A percentile compares a stretch with the other conserved stretches of the same genome.
phyloP scores from a whole-genome alignment of 306 rosid genomes.

The Chamaecrista fasciculata region DNA sequence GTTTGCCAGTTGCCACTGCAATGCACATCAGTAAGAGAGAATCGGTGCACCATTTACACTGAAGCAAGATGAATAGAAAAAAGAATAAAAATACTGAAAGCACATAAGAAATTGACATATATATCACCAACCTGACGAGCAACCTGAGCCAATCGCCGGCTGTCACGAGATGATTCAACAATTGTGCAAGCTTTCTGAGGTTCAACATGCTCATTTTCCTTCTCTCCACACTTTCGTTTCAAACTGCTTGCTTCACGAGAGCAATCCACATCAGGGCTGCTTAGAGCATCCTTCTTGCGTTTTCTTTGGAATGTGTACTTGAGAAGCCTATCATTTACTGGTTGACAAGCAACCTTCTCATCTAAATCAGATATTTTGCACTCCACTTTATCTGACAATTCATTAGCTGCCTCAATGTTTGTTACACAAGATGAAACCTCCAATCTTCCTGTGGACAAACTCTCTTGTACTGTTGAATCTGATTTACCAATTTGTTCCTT shows the following conservation, averaged over 20 bases:
- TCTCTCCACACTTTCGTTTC: conserved; percentile 30
- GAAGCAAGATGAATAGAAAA: background rate
- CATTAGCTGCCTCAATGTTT: conserved; percentile 35
- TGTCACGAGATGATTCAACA: conserved; percentile 58
- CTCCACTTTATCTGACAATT: conserved; percentile 32
- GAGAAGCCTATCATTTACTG: conserved; percentile 52
- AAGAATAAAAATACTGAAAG: too few species aligned
- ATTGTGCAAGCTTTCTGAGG: conserved; percentile 36
- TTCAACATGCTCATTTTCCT: conserved; percentile 30
- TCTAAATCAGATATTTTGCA: conserved; percentile 42
- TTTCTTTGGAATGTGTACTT: conserved; percentile 80
- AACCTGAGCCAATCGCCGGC: conserved; percentile 64
- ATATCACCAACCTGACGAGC: conserved; percentile 74
- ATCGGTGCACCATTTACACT: background rate
- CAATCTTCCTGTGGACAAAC: conserved; percentile 38
- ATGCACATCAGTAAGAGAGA: background rate
- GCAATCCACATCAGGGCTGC: conserved; percentile 43
- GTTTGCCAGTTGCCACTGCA: background rate
- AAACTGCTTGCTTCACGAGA: conserved; percentile 35
- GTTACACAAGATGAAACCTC: conserved; percentile 38
- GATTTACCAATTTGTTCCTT: conserved; percentile 39
- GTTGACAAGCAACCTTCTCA: conserved; percentile 43
- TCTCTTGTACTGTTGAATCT: conserved; percentile 43
- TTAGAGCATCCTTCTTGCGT: conserved; percentile 62
- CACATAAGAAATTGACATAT: conserved; percentile 22